Conservation (phyloP, 805 yeast species). For the Limtongia smithiae region DNA sequence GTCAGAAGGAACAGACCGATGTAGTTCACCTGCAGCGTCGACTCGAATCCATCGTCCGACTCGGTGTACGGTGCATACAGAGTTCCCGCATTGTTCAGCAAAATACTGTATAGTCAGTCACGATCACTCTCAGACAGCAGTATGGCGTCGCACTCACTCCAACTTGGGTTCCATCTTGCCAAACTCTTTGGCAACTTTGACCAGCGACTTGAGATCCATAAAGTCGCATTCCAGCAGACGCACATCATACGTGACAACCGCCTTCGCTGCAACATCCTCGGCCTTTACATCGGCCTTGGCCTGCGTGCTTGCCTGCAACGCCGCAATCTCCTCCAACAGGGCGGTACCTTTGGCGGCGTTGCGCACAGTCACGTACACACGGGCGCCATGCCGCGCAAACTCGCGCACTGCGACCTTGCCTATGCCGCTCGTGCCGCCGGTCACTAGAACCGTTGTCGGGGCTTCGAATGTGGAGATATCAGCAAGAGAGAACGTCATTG, state of each 20-base stretch:
- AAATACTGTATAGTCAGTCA: conserved; percentile 36
- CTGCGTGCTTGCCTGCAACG: no score
- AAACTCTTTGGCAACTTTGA: conserved; percentile 16
- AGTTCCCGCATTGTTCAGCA: conserved; percentile 76
- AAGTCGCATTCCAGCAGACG: conserved; percentile 2
- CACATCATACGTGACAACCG: neutral
- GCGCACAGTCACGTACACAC: conserved; percentile 24
- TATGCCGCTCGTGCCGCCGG: conserved; percentile 28
- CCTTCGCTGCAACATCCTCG: conserved; percentile 1
- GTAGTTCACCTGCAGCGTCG: conserved; percentile 76
- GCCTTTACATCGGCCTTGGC: neutral
- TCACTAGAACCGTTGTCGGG: conserved; percentile 7
- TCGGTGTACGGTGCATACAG: conserved; percentile 67
- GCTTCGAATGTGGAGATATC: neutral
- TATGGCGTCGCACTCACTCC: conserved; percentile 37
- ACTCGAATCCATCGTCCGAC: conserved; percentile 70
- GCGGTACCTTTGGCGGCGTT: conserved; percentile 7
- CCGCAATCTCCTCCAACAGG: conserved; percentile 5
- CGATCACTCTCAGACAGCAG: neutral
- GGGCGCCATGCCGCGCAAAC: conserved; percentile 22
- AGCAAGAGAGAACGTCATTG: conserved; percentile 3
- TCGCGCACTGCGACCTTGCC: conserved; percentile 24
- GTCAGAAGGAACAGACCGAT: conserved; percentile 72
- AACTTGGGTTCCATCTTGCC: conserved; percentile 35
- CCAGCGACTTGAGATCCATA: conserved; percentile 13